Evolutionary conservation across 2,329 filamentous ascomycete species (phyloP).

Genomic region (Hymenoscyphus fraxineus): DNA sequence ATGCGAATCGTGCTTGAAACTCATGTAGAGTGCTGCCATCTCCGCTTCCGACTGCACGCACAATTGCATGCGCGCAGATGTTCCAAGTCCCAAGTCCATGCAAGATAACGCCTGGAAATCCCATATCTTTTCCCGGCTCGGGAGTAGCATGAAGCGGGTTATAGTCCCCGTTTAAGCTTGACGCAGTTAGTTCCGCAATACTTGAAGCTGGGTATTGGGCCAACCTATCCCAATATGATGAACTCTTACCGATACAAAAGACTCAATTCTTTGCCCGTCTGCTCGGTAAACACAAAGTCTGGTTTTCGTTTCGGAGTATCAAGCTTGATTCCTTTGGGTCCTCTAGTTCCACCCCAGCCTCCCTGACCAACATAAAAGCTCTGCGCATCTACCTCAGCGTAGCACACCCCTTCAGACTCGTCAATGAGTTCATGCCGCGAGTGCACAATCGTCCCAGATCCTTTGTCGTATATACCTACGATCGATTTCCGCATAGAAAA

Average conservation of each 20-base stretch:
- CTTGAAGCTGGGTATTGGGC: no score
- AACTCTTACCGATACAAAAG: slow-evolving; percentile 57
- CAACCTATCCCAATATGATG: background rate
- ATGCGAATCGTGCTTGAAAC: slow-evolving; percentile 88
- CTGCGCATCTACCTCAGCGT: slow-evolving; percentile 39
- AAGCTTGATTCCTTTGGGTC: slow-evolving; percentile 69
- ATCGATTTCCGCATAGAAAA: slow-evolving; percentile 9
- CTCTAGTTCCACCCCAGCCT: slow-evolving; percentile 51
- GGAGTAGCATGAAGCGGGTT: slow-evolving; percentile 85
- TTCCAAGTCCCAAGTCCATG: slow-evolving; percentile 90
- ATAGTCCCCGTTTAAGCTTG: slow-evolving; percentile 76
- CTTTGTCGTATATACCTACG: slow-evolving; percentile 10
- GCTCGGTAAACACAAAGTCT: slow-evolving; percentile 63
- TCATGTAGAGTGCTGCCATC: slow-evolving; percentile 76
- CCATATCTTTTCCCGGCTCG: slow-evolving; percentile 79
- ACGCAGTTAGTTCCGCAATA: background rate
- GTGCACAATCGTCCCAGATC: slow-evolving; percentile 9
- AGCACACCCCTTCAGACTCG: slow-evolving; percentile 30
- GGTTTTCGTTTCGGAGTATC: slow-evolving; percentile 67
- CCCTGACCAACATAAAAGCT: slow-evolving; percentile 45
- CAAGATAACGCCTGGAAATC: slow-evolving; percentile 80
- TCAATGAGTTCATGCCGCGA: slow-evolving; percentile 8
- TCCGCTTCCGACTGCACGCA: slow-evolving; percentile 66
- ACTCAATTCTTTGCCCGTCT: slow-evolving; percentile 66
- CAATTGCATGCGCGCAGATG: slow-evolving; percentile 64